Percentiles rank a stretch among this genome's conserved stretches.
These are phyloP conservation scores for Echinosophora koreensis DNA, from an alignment of 306 rosid species.

Conservation along the genomic window DNA sequence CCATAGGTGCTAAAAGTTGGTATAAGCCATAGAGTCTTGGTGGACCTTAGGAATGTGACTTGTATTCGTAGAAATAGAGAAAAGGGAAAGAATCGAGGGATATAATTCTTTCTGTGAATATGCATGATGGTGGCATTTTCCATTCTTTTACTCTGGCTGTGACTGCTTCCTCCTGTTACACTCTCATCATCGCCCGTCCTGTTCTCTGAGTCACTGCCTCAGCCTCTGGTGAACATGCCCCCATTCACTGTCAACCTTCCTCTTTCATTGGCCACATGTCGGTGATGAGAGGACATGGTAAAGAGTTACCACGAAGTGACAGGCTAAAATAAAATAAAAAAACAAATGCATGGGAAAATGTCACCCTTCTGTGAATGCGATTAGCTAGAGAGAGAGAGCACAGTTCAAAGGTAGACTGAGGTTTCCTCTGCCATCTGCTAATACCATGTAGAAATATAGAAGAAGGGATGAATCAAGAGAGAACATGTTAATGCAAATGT, in stretches of 20 bases:
- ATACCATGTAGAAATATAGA: not conserved
- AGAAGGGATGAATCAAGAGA: not conserved
- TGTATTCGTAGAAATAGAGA: conserved; percentile 2
- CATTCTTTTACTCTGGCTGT: not conserved
- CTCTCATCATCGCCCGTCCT: not conserved
- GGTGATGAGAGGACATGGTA: not conserved
- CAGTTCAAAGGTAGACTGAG: not conserved
- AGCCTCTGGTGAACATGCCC: not conserved
- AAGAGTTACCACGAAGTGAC: not conserved
- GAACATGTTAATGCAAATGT: not conserved
- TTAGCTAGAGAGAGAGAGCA: not conserved
- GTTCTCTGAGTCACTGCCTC: not conserved
- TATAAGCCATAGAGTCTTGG: not conserved
- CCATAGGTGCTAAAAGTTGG: not conserved
- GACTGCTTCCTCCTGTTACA: not conserved
- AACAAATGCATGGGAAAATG: not conserved
- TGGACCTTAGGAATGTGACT: not conserved
- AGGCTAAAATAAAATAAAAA: not conserved
- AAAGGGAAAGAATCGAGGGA: conserved; percentile 1
- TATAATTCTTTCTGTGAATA: not conserved
- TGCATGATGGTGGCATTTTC: not conserved
- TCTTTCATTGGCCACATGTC: not conserved
- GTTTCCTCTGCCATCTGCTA: not conserved
- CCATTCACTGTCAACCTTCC: not conserved
- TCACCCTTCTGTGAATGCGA: not conserved